phyloP scores from a whole-genome alignment of 306 rosid species.

The Delonix regia region DNA sequence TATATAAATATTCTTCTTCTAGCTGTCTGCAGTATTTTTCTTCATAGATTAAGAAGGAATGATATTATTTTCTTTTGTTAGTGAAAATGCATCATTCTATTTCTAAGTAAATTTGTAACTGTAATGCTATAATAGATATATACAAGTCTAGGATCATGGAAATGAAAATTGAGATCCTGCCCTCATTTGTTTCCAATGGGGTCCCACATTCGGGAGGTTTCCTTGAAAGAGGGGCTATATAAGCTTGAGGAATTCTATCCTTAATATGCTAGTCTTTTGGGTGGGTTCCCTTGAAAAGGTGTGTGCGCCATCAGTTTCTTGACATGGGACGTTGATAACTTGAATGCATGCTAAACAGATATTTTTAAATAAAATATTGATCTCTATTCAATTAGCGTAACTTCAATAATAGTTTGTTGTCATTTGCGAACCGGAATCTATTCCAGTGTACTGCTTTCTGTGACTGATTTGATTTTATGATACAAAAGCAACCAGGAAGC shows the following conservation, averaged over 20 bases:
- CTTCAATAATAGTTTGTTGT: too few species aligned
- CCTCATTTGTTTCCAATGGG: neutral
- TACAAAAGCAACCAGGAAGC: neutral
- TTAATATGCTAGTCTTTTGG: too few species aligned
- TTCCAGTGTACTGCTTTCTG: neutral
- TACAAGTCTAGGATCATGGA: neutral
- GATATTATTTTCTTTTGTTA: neutral
- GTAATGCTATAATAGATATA: neutral
- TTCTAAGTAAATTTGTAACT: neutral
- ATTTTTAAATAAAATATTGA: neutral
- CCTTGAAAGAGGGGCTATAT: too few species aligned
- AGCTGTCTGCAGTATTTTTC: neutral
- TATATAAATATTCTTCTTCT: neutral
- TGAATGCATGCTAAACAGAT: neutral
- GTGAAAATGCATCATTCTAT: neutral
- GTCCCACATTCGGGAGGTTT: too few species aligned
- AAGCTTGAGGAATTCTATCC: too few species aligned
- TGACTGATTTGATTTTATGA: neutral
- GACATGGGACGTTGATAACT: neutral
- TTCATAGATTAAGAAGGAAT: neutral
- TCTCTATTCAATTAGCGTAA: neutral
- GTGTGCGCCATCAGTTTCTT: too few species aligned
- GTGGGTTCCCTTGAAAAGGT: too few species aligned
- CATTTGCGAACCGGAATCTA: neutral
- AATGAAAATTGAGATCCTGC: neutral